phyloP scores from a whole-genome alignment of 2,329 filamentous ascomycete genomes.

The Phoma sp. region DNA sequence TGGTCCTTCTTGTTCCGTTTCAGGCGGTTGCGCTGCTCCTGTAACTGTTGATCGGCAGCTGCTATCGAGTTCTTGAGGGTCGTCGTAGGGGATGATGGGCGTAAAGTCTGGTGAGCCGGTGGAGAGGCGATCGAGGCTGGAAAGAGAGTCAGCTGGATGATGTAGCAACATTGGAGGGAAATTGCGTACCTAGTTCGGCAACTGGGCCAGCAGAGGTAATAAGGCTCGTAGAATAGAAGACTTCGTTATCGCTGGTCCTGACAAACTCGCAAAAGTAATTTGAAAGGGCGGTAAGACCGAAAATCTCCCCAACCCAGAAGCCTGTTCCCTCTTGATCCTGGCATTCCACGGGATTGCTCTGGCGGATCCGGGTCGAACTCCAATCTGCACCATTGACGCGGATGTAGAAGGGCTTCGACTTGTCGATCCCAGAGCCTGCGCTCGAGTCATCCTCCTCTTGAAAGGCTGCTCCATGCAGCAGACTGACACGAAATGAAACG shows the following conservation, averaged over 20 bases:
- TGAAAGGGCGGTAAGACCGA: slow-evolving; percentile 71
- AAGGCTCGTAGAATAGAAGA: slow-evolving; percentile 75
- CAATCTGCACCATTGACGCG: slow-evolving; percentile 79
- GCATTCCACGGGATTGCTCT: slow-evolving; percentile 55
- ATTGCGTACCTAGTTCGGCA: slow-evolving; percentile 61
- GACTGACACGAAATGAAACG: slow-evolving; percentile 76
- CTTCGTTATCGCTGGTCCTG: slow-evolving; percentile 66
- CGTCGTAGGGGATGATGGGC: slow-evolving; percentile 77
- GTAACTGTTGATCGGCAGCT: slow-evolving; percentile 71
- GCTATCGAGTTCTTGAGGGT: slow-evolving; percentile 79
- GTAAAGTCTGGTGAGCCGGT: slow-evolving; percentile 66
- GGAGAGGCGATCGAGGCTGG: slow-evolving; percentile 48
- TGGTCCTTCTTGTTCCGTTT: slow-evolving; percentile 77
- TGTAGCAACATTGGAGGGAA: not conserved
- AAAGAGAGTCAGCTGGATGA: slow-evolving; percentile 1
- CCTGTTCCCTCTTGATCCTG: slow-evolving; percentile 55
- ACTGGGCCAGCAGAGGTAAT: slow-evolving; percentile 67
- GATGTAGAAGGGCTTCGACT: slow-evolving; percentile 77
- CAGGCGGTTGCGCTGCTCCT: slow-evolving; percentile 71
- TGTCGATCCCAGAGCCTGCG: slow-evolving; percentile 62
- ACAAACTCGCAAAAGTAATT: slow-evolving; percentile 83
- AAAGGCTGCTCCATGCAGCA: slow-evolving; percentile 59
- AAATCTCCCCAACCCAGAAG: slow-evolving; percentile 73
- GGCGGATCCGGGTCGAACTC: slow-evolving; percentile 74
- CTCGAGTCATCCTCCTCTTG: slow-evolving; percentile 47